A percentile compares a stretch with the other conserved stretches of the same genome.
phyloP scores from a whole-genome alignment of 2,329 filamentous ascomycete genomes.

The Cladosporium sp. region DNA sequence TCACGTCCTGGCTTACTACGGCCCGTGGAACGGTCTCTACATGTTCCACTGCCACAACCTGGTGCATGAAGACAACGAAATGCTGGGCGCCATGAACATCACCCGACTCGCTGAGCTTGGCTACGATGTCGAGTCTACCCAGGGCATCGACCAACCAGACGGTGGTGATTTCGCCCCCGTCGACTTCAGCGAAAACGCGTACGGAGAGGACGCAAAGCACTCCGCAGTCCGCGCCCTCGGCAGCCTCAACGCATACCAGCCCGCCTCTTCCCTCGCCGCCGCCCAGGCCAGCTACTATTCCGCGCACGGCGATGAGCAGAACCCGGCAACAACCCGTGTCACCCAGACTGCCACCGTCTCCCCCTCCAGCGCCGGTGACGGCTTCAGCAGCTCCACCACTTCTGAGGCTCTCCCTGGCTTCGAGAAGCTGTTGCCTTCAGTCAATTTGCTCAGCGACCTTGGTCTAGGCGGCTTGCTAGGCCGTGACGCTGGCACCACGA shows the following conservation, averaged over 20 bases:
- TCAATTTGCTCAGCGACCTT: constrained; percentile 1
- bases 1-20: constrained; percentile 46
- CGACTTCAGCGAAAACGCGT: constrained; percentile 22
- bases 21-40: constrained; percentile 49
- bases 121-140: constrained; percentile 21
- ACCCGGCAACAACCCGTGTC: constrained; percentile 12
- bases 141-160: constrained; percentile 19
- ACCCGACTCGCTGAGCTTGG: constrained; percentile 31
- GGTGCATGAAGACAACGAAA: constrained; percentile 41
- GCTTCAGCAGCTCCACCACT: constrained; percentile 1
- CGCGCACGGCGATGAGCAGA: constrained; percentile 22
- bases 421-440: not conserved
- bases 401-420: constrained; percentile 5
- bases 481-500: not conserved
- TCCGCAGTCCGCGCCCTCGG: constrained; percentile 21
- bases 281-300: constrained; percentile 22
- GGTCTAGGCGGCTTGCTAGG: not conserved
- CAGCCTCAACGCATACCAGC: constrained; percentile 22
- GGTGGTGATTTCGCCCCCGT: constrained; percentile 18
- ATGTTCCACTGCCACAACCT: constrained; percentile 41
- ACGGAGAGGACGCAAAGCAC: constrained; percentile 18
- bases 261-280: constrained; percentile 17
- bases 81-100: constrained; percentile 41
- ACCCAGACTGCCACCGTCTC: not conserved
- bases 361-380: not conserved